These are phyloP conservation scores for Erysimum cheiri DNA, from an alignment of 441 rosid species.

Conservation along the genomic window DNA sequence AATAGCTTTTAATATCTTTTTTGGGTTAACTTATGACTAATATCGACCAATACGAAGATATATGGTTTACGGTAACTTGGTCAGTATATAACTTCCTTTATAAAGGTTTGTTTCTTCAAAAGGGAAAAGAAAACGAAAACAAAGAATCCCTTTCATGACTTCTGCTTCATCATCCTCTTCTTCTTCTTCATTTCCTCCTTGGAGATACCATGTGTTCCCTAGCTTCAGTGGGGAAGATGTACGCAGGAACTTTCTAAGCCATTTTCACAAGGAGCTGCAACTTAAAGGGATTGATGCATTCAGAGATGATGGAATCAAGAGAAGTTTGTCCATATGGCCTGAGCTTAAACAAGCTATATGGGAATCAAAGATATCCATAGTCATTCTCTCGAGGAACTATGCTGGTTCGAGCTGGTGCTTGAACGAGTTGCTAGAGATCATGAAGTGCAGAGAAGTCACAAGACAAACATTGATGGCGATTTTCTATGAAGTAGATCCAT, in stretches of 20 bases:
- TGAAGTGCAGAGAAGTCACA: not conserved
- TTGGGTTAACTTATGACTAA: too few species aligned
- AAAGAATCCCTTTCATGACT: too few species aligned
- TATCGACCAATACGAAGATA: too few species aligned
- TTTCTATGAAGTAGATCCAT: slow-evolving; percentile 37
- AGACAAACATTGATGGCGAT: slow-evolving; percentile 20
- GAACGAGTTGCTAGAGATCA: slow-evolving; percentile 24
- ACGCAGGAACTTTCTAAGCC: slow-evolving; percentile 21
- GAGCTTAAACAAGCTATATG: slow-evolving; percentile 20
- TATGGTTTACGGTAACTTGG: too few species aligned
- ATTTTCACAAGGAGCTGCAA: slow-evolving; percentile 26
- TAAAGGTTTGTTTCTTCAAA: too few species aligned
- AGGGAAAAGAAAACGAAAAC: too few species aligned
- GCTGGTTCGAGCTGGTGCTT: slow-evolving; percentile 31
- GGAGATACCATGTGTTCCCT: slow-evolving; percentile 27
- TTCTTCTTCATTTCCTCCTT: not conserved
- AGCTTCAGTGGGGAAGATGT: slow-evolving; percentile 26
- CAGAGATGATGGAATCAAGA: slow-evolving; percentile 25
- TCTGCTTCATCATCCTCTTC: not conserved
- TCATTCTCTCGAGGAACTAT: slow-evolving; percentile 22
- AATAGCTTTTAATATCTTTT: too few species aligned
- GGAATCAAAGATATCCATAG: slow-evolving; percentile 11
- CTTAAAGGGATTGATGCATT: slow-evolving; percentile 16
- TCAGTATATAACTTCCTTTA: too few species aligned
- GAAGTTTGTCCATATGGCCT: slow-evolving; percentile 27